Conservation (phyloP, 345 rosid species). For the Populus alba region DNA sequence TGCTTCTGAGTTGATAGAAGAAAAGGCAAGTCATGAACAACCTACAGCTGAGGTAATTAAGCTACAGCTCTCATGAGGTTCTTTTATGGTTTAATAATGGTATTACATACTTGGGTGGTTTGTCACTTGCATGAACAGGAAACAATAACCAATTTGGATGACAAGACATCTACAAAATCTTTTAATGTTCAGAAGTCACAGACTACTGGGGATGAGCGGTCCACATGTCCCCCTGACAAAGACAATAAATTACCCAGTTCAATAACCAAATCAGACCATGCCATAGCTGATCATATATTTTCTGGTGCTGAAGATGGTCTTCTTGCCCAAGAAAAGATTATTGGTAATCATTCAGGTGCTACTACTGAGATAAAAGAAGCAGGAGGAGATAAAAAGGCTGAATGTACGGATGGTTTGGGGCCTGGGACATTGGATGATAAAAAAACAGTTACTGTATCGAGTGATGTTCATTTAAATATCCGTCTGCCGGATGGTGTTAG, state of each 20-base stretch:
- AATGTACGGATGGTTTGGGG: conserved; percentile 20
- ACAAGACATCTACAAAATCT: conserved; percentile 32
- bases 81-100: conserved; percentile 13
- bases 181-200: conserved; percentile 11
- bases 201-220: conserved; percentile 23
- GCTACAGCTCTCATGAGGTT: neutral
- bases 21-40: conserved; percentile 20
- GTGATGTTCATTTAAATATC: conserved; percentile 68
- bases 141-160: conserved; percentile 16
- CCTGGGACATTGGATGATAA: conserved; percentile 7
- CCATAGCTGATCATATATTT: conserved; percentile 24
- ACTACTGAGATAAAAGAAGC: conserved; percentile 16
- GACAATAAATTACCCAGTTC: conserved; percentile 26
- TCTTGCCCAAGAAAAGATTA: conserved; percentile 19
- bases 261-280: conserved; percentile 17
- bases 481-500: conserved; percentile 61
- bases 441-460: conserved; percentile 24
- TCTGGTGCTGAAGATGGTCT: conserved; percentile 20
- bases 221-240: conserved; percentile 23
- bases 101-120: neutral
- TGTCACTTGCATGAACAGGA: conserved; percentile 20
- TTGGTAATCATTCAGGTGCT: conserved; percentile 21
- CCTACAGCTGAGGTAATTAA: conserved; percentile 35
- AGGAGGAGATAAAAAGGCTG: conserved; percentile 23
- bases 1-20: conserved; percentile 34